phyloP scores from a whole-genome alignment of 805 yeast genomes.

The Yarrowia keelungensis region DNA sequence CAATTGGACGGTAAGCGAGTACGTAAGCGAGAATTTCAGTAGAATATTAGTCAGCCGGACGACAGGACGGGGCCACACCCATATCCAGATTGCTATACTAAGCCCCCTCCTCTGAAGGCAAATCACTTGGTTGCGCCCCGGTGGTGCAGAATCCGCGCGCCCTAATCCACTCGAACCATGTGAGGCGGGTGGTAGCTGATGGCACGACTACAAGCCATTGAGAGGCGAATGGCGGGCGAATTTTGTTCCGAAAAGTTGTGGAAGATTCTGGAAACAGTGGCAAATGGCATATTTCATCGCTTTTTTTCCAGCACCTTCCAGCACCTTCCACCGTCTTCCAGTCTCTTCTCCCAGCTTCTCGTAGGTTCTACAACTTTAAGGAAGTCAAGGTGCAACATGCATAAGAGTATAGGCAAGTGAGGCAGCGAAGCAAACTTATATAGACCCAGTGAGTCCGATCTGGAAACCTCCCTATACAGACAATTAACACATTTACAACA shows the following conservation, averaged over 20 bases:
- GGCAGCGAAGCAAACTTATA: slow-evolving; percentile 15
- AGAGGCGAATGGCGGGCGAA: background rate
- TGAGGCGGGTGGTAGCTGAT: background rate
- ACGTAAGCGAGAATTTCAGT: background rate
- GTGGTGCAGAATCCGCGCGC: slow-evolving; percentile 32
- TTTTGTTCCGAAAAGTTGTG: background rate
- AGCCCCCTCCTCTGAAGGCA: background rate
- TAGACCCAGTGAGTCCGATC: slow-evolving; percentile 6
- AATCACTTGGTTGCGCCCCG: slow-evolving; percentile 1
- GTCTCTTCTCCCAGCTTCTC: background rate
- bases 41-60: too few relatives aligned
- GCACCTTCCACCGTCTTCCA: slow-evolving; percentile 1
- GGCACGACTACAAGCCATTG: background rate
- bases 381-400: slow-evolving; percentile 1
- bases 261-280: background rate
- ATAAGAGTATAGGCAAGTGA: slow-evolving; percentile 5
- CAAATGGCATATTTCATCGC: background rate
- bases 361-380: slow-evolving; percentile 25
- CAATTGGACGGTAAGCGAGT: background rate
- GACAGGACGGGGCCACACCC: too few relatives aligned
- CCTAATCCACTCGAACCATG: slow-evolving; percentile 23
- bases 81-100: background rate
- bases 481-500: slow-evolving; percentile 8
- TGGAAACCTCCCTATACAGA: background rate
- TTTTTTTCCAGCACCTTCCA: slow-evolving; percentile 7